Base-by-base conservation (phyloP, 2,329 filamentous ascomycete species). In the Gaeumannomyces tritici region DNA sequence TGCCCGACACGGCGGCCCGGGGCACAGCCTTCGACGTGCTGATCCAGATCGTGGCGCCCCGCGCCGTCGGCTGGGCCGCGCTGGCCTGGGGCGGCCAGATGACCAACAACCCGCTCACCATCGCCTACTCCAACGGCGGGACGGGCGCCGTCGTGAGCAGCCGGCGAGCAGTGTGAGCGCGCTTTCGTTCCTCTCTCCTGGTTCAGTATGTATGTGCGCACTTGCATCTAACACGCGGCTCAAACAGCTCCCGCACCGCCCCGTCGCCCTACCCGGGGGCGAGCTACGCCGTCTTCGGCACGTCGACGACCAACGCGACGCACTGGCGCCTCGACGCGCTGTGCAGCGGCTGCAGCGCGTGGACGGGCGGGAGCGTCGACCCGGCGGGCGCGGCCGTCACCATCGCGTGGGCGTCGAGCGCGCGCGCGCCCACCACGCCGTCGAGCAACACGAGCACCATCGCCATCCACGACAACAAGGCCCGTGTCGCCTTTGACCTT, bases 21-120 rank as follows among this genome's bases (percentile, higher is more conserved):
- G 18, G 42, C 8, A 67, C 68, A 2, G 68, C 70, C 11, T 77
- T 75, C 62, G 73, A 75, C 55, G 71, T 75, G 8, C 67, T 76
- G 2, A 58, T 78, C 21, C 73, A 75, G 63, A 74, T 77, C 47
- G 68, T 73, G 1, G 76, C 76, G 1, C 75, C 76, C 26, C 73
- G 71, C 63, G 67, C 70, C 7, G 72, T 74, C 64, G 75, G 75
- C 24, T 78, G 76, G 76, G 75, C 75, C 0, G 75, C 71, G 4
- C 69, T 78, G 31, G 71, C 74, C 3, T 77, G 75, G 75, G 75
- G 73, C 33, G 76, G 76, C 9, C 68, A 69, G 56, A 78, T 77
- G 76, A 71, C 73, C 31, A 76, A 77, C 67, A 74, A 76, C 62
- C 76, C 76, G 12, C 67, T 78, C 21, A 73, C 73, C 1, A 65